Base-by-base conservation (phyloP, 257 asterid species). In the Petunia secreta region DNA sequence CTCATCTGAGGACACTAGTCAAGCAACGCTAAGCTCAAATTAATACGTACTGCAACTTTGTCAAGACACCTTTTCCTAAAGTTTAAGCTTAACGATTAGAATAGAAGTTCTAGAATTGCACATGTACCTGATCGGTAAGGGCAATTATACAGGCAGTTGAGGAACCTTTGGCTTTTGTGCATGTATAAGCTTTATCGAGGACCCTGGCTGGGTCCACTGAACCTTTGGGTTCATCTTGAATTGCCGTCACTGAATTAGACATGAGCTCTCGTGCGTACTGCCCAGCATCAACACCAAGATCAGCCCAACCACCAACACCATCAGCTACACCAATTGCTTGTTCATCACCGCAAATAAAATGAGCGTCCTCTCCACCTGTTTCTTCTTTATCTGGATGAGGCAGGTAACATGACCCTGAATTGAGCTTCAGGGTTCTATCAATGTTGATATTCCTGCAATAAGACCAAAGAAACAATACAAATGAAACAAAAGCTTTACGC, bases 281-380 rank as follows among this genome's bases (percentile, higher is more conserved):
- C 65, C 99, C 98, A 4, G 97, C 89, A 85, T 93, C 90, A 75
- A 93, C 88, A 64, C 99, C 99, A 75, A 87, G 84, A 86, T 93
- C 97, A 13, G 97, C 97, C 99, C 99, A 95, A 60, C 99, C 99
- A 76, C 98, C 99, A 4, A 95, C 99, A 62, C 97, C 99, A 89
- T 95, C 99, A 76, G 99, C 98, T 62, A 95, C 98, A 82, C 99
- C 98, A 65, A 94, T 88, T 81, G 97, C 97, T 77, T 92, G 94
- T 80, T 91, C 87, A 63, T 91, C 92, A 14, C 86, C 80, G 77
- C 98, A 94, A 39, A 94, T 93, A 87, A 94, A 94, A 85, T 94
- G 98, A 82, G 98, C 98, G 86, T 93, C 98, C 83, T 94, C 98
- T 79, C 98, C 98, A 73, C 99, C 97, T 57, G 98, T 92, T 81